Evolutionary conservation across 2,329 filamentous ascomycete species (phyloP), one percentile per base, ranked within the genome.

Genomic region (Paramyrothecium sp.): DNA sequence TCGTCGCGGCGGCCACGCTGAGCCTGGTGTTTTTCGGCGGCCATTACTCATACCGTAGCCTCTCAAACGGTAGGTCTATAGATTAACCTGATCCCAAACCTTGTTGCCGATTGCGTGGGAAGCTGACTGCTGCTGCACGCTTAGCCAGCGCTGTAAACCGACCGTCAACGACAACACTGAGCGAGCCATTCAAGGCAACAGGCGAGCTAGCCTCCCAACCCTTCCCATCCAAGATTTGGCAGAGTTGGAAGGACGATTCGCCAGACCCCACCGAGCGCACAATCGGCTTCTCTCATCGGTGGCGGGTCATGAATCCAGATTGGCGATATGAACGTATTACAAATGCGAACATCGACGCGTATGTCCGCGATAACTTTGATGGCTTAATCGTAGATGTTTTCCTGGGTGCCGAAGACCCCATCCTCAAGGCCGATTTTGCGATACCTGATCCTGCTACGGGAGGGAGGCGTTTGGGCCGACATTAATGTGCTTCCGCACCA

Each of bases 401-500:
- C 60, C 69, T 75, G 22, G 73, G 77, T 7, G 63, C 85, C 49
- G 77, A 80, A 1, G 69, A 83, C 8, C 74, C 78, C 1, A 72
- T 86, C 8, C 70, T 86, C 20, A 84, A 84, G 65, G 82, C 83
- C 56, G 83, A 86, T 69, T 84, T 86, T 86, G 72, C 75, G 83
- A 61, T 86, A 86, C 65, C 72, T 86, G 47, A 84, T 86, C 48
- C 73, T 91, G 53, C 78, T 90, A 26, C 85, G 86, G 8, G 79
- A 88, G 56, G 88, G 89, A 46, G 88, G 88, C 17, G 86, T 90
- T 61, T 91, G 90, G 69, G 80, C 78, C 52, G 83, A 86, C 64
- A 90, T 91, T 58, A 88, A 91, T 64, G 90, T 88, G 0, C 75
- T 78, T 2, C 87, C 87, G 1, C 72, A 90, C 56, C 83, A 88